phyloP scores from a whole-genome alignment of 306 rosid genomes.

The Quercus suber region DNA sequence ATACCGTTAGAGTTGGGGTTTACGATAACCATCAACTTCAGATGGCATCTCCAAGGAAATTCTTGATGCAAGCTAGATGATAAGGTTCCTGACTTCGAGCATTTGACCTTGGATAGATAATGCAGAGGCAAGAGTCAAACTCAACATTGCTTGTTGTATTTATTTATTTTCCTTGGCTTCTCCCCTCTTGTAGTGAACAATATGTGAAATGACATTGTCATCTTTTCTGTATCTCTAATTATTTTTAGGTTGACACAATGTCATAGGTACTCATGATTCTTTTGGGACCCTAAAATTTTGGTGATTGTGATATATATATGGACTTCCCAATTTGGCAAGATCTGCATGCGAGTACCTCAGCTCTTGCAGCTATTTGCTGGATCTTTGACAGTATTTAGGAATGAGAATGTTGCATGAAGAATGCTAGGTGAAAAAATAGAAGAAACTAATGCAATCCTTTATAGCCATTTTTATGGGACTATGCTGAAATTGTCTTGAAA shows the following conservation, averaged over 20 bases:
- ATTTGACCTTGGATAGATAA: conserved; percentile 14
- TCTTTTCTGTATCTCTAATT: no score
- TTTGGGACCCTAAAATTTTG: no score
- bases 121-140: conserved; percentile 1
- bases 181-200: not conserved
- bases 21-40: not conserved
- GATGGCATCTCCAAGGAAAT: conserved; percentile 5
- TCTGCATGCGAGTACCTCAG: no score
- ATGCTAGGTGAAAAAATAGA: no score
- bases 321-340: no score
- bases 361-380: no score
- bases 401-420: no score
- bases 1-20: conserved; percentile 26
- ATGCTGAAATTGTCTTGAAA: not conserved
- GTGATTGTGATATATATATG: no score
- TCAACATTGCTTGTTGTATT: not conserved
- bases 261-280: no score
- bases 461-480: not conserved
- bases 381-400: no score
- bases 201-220: no score
- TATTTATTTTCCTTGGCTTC: not conserved
- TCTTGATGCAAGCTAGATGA: not conserved
- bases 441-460: not conserved
- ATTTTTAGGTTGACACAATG: no score
- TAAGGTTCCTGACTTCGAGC: not conserved